These are phyloP conservation scores for Dipteronia sinensis DNA, from an alignment of 345 rosid species.

Conservation along the genomic window DNA sequence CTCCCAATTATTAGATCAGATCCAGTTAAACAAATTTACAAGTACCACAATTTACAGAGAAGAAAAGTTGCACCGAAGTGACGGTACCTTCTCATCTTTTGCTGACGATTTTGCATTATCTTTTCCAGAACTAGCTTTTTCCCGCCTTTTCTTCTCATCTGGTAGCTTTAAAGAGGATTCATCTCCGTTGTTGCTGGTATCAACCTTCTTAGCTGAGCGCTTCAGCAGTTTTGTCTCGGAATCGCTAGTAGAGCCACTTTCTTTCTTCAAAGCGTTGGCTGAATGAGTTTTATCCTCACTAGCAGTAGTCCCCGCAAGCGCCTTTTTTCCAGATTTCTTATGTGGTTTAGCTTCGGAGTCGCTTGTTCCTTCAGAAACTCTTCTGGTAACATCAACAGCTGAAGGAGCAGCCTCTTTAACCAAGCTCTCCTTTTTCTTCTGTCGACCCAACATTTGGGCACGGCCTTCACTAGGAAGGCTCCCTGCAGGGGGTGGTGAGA, in stretches of 20 bases:
- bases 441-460: conserved; percentile 42
- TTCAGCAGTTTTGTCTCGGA: conserved; percentile 51
- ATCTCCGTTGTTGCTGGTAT: conserved; percentile 45
- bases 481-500: conserved; percentile 45
- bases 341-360: conserved; percentile 53
- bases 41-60: not conserved
- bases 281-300: conserved; percentile 39
- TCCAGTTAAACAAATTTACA: not conserved
- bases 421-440: conserved; percentile 58
- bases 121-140: conserved; percentile 48
- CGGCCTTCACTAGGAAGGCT: conserved; percentile 46
- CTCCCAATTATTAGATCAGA: not conserved
- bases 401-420: conserved; percentile 44
- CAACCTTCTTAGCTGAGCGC: conserved; percentile 55
- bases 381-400: conserved; percentile 42
- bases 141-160: conserved; percentile 59
- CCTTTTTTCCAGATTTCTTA: conserved; percentile 46
- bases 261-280: conserved; percentile 43
- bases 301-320: conserved; percentile 38
- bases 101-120: conserved; percentile 39
- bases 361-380: conserved; percentile 49
- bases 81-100: conserved; percentile 55
- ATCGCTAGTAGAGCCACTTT: conserved; percentile 41
- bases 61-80: not conserved
- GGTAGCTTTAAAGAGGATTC: conserved; percentile 47